These are phyloP conservation scores for Cardamine chenopodiifolia DNA, from an alignment of 345 rosid species.

Conservation along the genomic window DNA sequence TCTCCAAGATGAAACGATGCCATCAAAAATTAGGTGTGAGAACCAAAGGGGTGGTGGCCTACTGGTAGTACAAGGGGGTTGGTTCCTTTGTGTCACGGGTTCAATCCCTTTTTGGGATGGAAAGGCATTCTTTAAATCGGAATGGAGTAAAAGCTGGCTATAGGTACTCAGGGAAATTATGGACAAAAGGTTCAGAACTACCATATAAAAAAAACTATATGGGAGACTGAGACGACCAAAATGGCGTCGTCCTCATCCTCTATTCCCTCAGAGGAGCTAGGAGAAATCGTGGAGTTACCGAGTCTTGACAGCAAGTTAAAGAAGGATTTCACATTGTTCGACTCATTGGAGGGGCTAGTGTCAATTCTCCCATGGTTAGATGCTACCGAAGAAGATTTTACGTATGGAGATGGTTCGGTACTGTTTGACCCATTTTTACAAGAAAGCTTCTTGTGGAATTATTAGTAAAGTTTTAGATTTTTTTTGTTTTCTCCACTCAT, in stretches of 20 bases:
- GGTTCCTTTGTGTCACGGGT: too few species aligned
- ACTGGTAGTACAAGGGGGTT: too few species aligned
- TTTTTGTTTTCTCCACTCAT: neutral
- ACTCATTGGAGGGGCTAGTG: slow-evolving; percentile 16
- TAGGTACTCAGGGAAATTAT: too few species aligned
- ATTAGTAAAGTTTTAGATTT: neutral
- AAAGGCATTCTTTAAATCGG: too few species aligned
- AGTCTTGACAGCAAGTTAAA: slow-evolving; percentile 40
- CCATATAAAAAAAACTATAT: too few species aligned
- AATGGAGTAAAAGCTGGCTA: too few species aligned
- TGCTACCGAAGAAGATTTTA: neutral
- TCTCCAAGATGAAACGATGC: neutral
- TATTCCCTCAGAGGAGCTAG: slow-evolving; percentile 59
- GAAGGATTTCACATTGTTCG: slow-evolving; percentile 2
- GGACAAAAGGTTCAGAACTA: too few species aligned
- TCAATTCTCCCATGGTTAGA: slow-evolving; percentile 19
- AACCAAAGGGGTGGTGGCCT: too few species aligned
- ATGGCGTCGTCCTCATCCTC: slow-evolving; percentile 46
- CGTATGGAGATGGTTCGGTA: neutral
- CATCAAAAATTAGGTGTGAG: neutral
- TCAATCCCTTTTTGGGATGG: too few species aligned
- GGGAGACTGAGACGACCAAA: neutral
- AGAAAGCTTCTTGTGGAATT: slow-evolving; percentile 21
- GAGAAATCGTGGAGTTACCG: slow-evolving; percentile 76
- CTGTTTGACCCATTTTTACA: neutral